Evolutionary conservation across 176 grass and related monocot species (phyloP).

Genomic region (Themeda triandra): DNA sequence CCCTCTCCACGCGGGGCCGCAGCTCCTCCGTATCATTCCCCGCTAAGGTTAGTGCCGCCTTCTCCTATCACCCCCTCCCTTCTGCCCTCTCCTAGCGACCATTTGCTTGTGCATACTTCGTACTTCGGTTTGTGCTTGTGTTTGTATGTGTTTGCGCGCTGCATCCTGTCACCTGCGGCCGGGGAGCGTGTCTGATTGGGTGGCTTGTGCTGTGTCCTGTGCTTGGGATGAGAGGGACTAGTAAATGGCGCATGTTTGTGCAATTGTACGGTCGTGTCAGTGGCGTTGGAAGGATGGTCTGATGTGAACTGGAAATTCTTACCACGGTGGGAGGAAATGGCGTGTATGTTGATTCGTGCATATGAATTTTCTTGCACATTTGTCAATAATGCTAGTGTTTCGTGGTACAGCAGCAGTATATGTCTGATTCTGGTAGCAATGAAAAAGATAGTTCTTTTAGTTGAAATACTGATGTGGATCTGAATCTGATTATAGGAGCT

Average conservation of each 20-base stretch:
- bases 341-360: not conserved
- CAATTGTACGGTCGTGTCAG: not conserved
- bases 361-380: not conserved
- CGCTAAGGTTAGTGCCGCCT: constrained; percentile 32
- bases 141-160: not conserved
- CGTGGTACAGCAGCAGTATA: not conserved
- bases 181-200: not conserved
- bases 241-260: not conserved
- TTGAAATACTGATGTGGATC: not conserved
- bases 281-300: not conserved
- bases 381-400: not conserved
- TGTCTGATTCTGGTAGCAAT: not conserved
- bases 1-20: constrained; percentile 39
- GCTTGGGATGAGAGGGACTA: not conserved
- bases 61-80: not conserved
- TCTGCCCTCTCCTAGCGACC: constrained; percentile 22
- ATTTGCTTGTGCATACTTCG: not conserved
- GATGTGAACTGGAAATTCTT: not conserved
- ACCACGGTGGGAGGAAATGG: not conserved
- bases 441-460: not conserved
- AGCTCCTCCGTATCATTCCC: constrained; percentile 52
- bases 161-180: not conserved
- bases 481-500: not conserved
- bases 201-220: not conserved
- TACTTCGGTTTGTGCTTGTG: not conserved